Evolutionary conservation across 441 rosid genomes (phyloP).

Genomic region (Geranium incanum): DNA sequence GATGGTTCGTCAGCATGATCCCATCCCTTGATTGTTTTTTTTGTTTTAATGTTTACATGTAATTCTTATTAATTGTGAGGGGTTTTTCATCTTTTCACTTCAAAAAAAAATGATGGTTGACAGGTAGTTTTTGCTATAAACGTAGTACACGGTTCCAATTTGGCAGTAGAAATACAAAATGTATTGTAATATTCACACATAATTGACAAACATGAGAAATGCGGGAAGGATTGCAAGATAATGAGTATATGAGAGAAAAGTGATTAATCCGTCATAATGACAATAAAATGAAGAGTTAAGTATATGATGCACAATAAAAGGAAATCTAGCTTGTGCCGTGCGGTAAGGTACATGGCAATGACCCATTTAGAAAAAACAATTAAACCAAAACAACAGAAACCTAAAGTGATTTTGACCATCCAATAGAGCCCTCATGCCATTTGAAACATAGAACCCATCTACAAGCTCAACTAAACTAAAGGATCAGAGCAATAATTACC

Average conservation of each 20-base stretch:
- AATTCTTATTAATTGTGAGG: no score
- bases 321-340: neutral
- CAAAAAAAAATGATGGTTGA: no score
- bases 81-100: no score
- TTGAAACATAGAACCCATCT: neutral
- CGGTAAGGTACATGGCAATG: neutral
- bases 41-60: no score
- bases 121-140: no score
- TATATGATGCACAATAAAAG: neutral
- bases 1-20: neutral
- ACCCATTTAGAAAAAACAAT: neutral
- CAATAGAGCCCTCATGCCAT: neutral
- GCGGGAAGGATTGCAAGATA: neutral
- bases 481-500: conserved; percentile 41
- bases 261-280: neutral
- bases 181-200: neutral
- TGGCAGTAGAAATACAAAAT: neutral
- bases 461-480: neutral
- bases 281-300: neutral
- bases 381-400: neutral
- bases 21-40: no score
- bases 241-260: neutral
- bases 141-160: no score
- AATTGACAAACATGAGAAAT: conserved; percentile 12
- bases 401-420: neutral